Conservation (phyloP, 2,329 filamentous ascomycete genomes). For the Neofusicoccum laricinum region DNA sequence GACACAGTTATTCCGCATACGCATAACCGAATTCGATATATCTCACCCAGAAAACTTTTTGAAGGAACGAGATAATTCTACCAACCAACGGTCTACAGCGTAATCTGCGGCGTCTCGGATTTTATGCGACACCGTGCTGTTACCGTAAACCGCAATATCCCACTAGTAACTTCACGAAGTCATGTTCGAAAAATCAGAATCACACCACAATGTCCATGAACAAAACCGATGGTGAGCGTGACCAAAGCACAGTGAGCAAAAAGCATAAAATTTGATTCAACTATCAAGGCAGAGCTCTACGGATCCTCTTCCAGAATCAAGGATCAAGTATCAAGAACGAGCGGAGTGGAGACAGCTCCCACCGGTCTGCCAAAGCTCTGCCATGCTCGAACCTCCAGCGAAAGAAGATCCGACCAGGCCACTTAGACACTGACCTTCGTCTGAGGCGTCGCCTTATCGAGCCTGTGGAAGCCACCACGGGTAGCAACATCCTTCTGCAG, state of each 20-base stretch:
- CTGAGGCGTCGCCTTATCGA: constrained; percentile 25
- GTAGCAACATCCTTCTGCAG: constrained; percentile 66
- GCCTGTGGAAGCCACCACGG: constrained; percentile 62
- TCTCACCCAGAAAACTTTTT: background rate
- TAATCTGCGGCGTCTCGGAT: too few species aligned
- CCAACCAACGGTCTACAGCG: too few species aligned
- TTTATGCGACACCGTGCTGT: too few species aligned
- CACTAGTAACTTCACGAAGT: too few species aligned
- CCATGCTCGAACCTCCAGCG: background rate
- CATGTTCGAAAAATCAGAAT: background rate
- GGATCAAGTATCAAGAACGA: background rate
- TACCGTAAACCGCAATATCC: too few species aligned
- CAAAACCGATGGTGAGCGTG: background rate
- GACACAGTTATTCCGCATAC: too few species aligned
- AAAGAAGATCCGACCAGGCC: background rate
- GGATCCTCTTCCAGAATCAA: background rate
- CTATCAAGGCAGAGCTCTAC: background rate
- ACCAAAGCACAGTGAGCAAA: background rate
- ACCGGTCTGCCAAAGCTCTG: background rate
- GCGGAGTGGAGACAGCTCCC: background rate
- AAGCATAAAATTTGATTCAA: background rate
- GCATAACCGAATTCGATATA: too few species aligned
- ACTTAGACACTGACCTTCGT: background rate
- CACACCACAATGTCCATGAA: background rate
- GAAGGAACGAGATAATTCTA: background rate